Evolutionary conservation across 2,329 filamentous ascomycete genomes (phyloP).

Genomic region (Didymella glomerata): DNA sequence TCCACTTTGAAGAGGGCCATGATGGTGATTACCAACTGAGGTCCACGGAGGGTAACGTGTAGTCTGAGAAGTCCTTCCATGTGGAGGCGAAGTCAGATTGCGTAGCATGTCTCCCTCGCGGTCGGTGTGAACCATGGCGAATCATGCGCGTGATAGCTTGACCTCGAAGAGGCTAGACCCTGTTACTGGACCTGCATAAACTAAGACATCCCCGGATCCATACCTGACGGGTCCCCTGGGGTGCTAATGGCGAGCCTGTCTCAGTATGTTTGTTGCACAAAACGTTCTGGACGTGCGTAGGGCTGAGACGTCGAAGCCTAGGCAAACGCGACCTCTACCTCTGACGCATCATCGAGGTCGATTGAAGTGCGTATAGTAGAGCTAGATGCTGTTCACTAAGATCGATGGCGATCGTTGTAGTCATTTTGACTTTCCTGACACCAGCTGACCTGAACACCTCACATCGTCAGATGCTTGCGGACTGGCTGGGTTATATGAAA

Average conservation of each 20-base stretch:
- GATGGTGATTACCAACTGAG: slow-evolving; percentile 7
- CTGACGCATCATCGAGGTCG: slow-evolving; percentile 1
- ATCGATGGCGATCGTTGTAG: slow-evolving; percentile 2
- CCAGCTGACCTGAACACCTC: not conserved
- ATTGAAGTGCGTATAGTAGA: not conserved
- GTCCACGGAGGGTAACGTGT: not conserved
- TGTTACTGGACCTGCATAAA: slow-evolving; percentile 13
- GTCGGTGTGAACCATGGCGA: slow-evolving; percentile 14
- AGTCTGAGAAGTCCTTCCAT: slow-evolving; percentile 7
- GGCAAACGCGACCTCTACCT: slow-evolving; percentile 20
- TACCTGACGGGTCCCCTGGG: slow-evolving; percentile 22
- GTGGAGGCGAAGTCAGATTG: slow-evolving; percentile 11
- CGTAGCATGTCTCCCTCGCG: slow-evolving; percentile 12
- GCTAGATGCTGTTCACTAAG: not conserved
- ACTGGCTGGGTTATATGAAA: not conserved
- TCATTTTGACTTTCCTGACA: slow-evolving; percentile 13
- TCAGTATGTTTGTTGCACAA: slow-evolving; percentile 27
- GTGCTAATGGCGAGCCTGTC: slow-evolving; percentile 24
- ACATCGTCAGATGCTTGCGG: slow-evolving; percentile 10
- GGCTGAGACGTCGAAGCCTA: slow-evolving; percentile 40
- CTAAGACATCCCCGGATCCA: slow-evolving; percentile 25
- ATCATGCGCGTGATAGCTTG: slow-evolving; percentile 12
- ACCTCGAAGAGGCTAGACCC: slow-evolving; percentile 15
- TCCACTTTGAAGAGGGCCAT: not conserved
- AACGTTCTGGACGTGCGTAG: slow-evolving; percentile 41